A percentile compares a stretch with the other conserved stretches of the same genome.
Evolutionary conservation across 208 protist genomes (phyloP).

Genomic region (Tetramitus jugosus): DNA sequence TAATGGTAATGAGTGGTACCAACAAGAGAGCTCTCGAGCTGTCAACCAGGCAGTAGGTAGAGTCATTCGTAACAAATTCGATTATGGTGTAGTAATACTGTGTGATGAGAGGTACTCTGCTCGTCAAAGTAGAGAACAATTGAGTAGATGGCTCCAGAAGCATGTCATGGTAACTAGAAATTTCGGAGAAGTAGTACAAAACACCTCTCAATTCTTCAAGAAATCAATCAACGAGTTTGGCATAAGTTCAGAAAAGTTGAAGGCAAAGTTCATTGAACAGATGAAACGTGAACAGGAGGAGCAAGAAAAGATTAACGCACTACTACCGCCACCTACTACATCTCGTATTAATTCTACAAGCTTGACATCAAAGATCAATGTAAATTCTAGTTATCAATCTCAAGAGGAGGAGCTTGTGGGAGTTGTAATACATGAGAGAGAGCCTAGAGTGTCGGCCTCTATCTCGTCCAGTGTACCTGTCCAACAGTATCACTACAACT

Average conservation of each 20-base stretch:
- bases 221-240: neutral
- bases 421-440: no score
- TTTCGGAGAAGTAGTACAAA: neutral
- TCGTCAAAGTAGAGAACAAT: neutral
- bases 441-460: no score
- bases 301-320: neutral
- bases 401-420: no score
- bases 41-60: conserved; percentile 94
- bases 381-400: neutral
- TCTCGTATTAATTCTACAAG: neutral
- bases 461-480: no score
- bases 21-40: conserved; percentile 78
- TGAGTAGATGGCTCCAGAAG: conserved; percentile 32
- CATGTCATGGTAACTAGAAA: conserved; percentile 6
- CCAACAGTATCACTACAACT: no score
- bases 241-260: neutral
- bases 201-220: neutral
- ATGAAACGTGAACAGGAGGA: no score
- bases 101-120: conserved; percentile 73
- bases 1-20: conserved; percentile 85
- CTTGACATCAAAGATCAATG: neutral
- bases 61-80: conserved; percentile 88
- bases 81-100: conserved; percentile 91
- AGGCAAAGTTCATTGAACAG: no score
- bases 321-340: neutral